A percentile compares a stretch with the other conserved stretches of the same genome.
Evolutionary conservation across 2,329 filamentous ascomycete species (phyloP).

Genomic region (Thielaviopsis punctulata): DNA sequence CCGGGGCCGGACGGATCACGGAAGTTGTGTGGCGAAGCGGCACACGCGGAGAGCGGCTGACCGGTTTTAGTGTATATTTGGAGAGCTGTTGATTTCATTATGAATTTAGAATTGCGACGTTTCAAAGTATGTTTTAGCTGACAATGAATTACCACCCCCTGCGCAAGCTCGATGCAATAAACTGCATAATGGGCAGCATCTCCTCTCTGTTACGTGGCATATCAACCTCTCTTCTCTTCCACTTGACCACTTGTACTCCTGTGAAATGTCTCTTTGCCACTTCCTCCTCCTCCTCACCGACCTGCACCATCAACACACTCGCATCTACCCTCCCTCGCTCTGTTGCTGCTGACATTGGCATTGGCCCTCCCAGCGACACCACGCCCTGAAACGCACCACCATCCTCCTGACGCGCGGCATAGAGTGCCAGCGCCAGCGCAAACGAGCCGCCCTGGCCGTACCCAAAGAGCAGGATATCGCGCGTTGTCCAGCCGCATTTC

Average conservation of each 20-base stretch:
- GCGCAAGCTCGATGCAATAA: slow-evolving; percentile 46
- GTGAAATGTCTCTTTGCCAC: slow-evolving; percentile 48
- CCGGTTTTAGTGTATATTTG: slow-evolving; percentile 5
- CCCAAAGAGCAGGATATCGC: slow-evolving; percentile 47
- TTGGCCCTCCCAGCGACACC: slow-evolving; percentile 43
- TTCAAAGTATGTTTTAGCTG: too few species aligned
- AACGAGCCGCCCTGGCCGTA: slow-evolving; percentile 51
- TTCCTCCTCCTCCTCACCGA: slow-evolving; percentile 47
- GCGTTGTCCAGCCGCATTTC: slow-evolving; percentile 39
- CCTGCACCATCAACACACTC: slow-evolving; percentile 41
- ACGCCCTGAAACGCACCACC: slow-evolving; percentile 32
- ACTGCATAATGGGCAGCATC: slow-evolving; percentile 81
- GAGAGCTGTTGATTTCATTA: not conserved
- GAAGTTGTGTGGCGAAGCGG: slow-evolving; percentile 1
- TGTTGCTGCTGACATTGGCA: slow-evolving; percentile 34
- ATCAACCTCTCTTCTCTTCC: slow-evolving; percentile 52
- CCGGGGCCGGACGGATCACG: slow-evolving; percentile 11
- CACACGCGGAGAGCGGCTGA: slow-evolving; percentile 7
- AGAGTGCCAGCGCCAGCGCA: slow-evolving; percentile 34
- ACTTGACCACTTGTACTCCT: slow-evolving; percentile 49
- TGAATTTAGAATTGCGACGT: not conserved
- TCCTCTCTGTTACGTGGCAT: slow-evolving; percentile 79
- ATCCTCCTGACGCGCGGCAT: slow-evolving; percentile 17
- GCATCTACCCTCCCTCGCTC: slow-evolving; percentile 36
- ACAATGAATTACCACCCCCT: not conserved